These are phyloP conservation scores for Russula sp. DNA, from an alignment of 768 basidiomycete species.

Conservation along the genomic window DNA sequence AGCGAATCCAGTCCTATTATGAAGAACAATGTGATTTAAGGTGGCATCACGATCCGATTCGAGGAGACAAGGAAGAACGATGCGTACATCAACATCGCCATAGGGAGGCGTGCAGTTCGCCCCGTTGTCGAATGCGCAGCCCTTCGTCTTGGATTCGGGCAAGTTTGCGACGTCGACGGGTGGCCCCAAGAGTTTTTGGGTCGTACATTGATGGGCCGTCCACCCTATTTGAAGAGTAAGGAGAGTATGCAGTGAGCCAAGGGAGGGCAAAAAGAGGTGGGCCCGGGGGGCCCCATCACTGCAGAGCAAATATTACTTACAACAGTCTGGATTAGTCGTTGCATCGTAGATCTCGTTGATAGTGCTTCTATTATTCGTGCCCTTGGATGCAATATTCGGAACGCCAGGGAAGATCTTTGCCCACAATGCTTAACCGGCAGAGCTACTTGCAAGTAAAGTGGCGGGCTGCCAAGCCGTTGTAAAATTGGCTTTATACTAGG, in stretches of 20 bases:
- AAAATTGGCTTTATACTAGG: background rate
- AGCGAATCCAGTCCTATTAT: conserved; percentile 55
- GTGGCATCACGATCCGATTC: too few species aligned
- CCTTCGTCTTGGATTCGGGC: conserved; percentile 52
- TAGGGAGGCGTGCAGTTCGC: conserved; percentile 60
- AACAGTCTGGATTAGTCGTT: conserved; percentile 17
- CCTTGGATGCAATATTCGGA: conserved; percentile 42
- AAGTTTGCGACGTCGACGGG: conserved; percentile 37
- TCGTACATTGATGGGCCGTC: conserved; percentile 37
- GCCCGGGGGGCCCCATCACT: background rate
- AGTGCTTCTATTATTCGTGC: background rate
- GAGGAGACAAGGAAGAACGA: background rate
- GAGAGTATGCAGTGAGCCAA: background rate
- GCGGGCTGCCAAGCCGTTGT: conserved; percentile 15
- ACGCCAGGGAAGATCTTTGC: conserved; percentile 35
- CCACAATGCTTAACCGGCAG: conserved; percentile 32
- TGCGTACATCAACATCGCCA: conserved; percentile 49
- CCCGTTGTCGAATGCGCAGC: conserved; percentile 58
- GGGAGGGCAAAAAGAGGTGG: background rate
- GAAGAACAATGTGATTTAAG: too few species aligned
- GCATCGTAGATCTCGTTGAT: conserved; percentile 10
- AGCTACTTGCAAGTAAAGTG: conserved; percentile 11
- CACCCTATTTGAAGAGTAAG: conserved; percentile 30
- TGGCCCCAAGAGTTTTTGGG: conserved; percentile 40
- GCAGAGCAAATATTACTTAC: conserved; percentile 2